phyloP scores from a whole-genome alignment of 2,329 filamentous ascomycete genomes.

The Diaporthe sp. region DNA sequence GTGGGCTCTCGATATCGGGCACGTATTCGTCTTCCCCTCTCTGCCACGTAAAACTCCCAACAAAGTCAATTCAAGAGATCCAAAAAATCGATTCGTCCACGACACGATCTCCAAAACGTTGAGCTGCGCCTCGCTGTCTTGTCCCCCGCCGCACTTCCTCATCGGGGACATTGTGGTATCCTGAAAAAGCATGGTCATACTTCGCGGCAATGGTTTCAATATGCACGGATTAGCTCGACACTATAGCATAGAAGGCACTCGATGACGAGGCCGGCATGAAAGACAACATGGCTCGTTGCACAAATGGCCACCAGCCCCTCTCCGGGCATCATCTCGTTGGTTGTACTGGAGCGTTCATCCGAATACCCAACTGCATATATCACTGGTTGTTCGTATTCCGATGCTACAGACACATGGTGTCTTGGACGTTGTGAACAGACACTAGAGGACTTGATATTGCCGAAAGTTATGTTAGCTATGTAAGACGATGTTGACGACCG shows the following conservation, averaged over 20 bases:
- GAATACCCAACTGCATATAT: background rate
- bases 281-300: background rate
- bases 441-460: background rate
- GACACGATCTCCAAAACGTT: slow-evolving; percentile 21
- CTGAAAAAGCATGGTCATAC: slow-evolving; percentile 15
- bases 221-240: slow-evolving; percentile 23
- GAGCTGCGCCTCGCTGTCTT: slow-evolving; percentile 16
- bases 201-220: slow-evolving; percentile 25
- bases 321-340: background rate
- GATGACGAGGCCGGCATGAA: slow-evolving; percentile 12
- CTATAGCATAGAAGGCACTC: background rate
- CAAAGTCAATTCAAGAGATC: slow-evolving; percentile 22
- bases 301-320: slow-evolving; percentile 1
- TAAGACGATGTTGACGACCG: background rate
- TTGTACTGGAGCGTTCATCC: background rate
- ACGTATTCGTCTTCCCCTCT: background rate
- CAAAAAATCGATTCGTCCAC: slow-evolving; percentile 17
- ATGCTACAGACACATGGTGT: background rate
- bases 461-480: background rate
- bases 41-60: slow-evolving; percentile 25
- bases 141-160: background rate
- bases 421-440: background rate
- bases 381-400: background rate
- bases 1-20: background rate
- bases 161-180: background rate